Base-by-base conservation (phyloP, 1,284 basidiomycete genomes). In the Coniferiporia weirii region DNA sequence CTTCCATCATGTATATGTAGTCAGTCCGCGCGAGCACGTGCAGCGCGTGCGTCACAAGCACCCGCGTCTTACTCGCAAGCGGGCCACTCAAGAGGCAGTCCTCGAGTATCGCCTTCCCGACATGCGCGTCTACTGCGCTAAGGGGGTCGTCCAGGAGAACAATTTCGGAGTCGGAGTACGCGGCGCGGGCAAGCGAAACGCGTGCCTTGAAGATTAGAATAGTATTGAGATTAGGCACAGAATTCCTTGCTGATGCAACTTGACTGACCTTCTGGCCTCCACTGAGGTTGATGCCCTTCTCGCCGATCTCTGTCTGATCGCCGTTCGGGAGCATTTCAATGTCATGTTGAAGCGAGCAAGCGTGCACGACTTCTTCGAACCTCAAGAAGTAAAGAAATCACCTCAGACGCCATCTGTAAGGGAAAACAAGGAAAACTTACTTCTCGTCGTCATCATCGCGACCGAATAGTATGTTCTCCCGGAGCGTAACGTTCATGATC, bases 41-140 rank as follows among this genome's bases (percentile, higher is more conserved):
- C 8, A 90, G 75, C 35, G 87, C 81, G 68, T 93, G 91, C 0
- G 89, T 91, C 34, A 90, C 89, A 12, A 93, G 75, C 17, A 93
- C 76, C n/a, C 89, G 75, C 0, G 89, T 91, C 47, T 85, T 79
- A 38, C 75, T 71, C 0, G 79, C 76, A 27, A 91, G 71, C 0
- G 88, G 80, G 1, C 81, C 80, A 17, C 67, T 71, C 8, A 85
- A 70, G 15, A 89, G 70, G 64, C 84, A 86, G 53, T 84, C 76
- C 27, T 88, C 81, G 22, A 87, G 66, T 59, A 87, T 82, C 20
- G 72, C 72, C 66, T 81, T 82, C 22, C 84, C 84, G 4, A 85
- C 84, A 63, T 84, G 80, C 0, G 85, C 82, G 67, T 93, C 89
- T 1, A 93, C 85, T 5, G 88, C 88, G 46, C 83, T 85, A 22